Evolutionary conservation across 2,329 filamentous ascomycete genomes (phyloP).

Genomic region (Aplosporella prunicola): DNA sequence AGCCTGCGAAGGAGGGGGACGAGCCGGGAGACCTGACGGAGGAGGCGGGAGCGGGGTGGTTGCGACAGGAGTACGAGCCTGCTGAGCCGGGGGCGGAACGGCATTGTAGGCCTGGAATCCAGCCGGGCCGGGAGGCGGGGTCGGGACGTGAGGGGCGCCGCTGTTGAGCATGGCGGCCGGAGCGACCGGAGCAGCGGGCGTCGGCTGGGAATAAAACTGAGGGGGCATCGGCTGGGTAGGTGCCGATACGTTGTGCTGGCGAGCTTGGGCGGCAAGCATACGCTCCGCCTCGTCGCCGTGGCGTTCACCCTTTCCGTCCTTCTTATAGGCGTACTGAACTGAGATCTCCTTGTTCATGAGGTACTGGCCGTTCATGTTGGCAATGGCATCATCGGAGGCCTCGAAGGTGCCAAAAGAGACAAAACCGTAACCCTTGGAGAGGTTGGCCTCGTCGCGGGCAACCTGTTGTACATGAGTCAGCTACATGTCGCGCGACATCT

Average conservation of each 20-base stretch:
- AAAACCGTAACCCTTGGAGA: slow-evolving; percentile 94
- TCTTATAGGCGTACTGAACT: slow-evolving; percentile 98
- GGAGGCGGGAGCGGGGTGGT: slow-evolving; percentile 48
- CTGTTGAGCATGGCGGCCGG: slow-evolving; percentile 37
- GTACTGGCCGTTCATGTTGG: slow-evolving; percentile 92
- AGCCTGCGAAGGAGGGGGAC: slow-evolving; percentile 59
- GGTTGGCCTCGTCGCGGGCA: slow-evolving; percentile 76
- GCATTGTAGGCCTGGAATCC: slow-evolving; percentile 25
- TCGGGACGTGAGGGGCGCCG: slow-evolving; percentile 20
- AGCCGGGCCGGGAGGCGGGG: slow-evolving; percentile 27
- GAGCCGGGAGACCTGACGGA: slow-evolving; percentile 51
- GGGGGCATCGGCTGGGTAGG: slow-evolving; percentile 67
- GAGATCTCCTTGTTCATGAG: slow-evolving; percentile 94
- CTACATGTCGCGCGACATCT: not conserved
- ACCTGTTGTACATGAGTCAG: slow-evolving; percentile 32
- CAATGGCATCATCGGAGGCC: slow-evolving; percentile 80
- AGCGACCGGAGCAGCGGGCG: slow-evolving; percentile 29
- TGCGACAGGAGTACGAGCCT: slow-evolving; percentile 18
- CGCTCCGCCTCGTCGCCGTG: slow-evolving; percentile 92
- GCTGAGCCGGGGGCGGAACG: slow-evolving; percentile 31
- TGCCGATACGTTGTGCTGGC: slow-evolving; percentile 85
- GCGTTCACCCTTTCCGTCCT: slow-evolving; percentile 92
- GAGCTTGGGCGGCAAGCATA: slow-evolving; percentile 81
- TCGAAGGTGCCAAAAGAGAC: slow-evolving; percentile 91
- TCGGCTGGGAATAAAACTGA: slow-evolving; percentile 43